Base-by-base conservation (phyloP, 805 yeast genomes). In the Lipomyces starkeyi region DNA sequence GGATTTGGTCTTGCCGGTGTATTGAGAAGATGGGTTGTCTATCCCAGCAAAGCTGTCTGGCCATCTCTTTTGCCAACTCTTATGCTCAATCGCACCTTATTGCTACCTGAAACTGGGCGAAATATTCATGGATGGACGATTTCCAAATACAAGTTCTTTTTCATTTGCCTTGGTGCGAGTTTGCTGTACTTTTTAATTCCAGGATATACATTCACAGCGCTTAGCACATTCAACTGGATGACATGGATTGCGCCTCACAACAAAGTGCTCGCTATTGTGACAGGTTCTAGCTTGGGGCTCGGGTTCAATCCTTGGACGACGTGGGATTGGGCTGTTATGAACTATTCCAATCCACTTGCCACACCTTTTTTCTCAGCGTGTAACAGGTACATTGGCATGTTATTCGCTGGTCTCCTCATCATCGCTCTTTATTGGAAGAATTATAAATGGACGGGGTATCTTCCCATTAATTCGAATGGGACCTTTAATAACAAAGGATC, bases 1-100 rank as follows among this genome's bases (percentile, higher is more conserved):
- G 93, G 92, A 27, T 85, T 87, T 74, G 88, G 90, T 0, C 83
- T 88, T 75, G 91, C 91, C 5, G 88, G 89, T 61, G 73, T 88
- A 25, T 82, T 88, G 81, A 82, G 89, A 74, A 83, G 85, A 68
- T 84, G 87, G 54, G 80, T 89, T 40, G 68, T 64, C 55, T 73
- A 40, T 61, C 58, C 67, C 14, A 83, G 88, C 17, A 80, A 84
- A 53, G 85, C 87, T 71, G 74, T 87, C 37, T 87, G 89, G 89
- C 88, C 87, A 47, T 78, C 83, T 2, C 66, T 80, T 1, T 74
- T 86, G 68, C 87, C 88, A 22, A 78, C 83, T 0, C 67, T 86
- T 47, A 84, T 86, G 34, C 74, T 86, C 58, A 85, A 85, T 73
- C 78, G 83, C 60, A 84, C 88, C 0, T 77, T 86, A 58, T 83